These are phyloP conservation scores for Pseudocercospora pini-densiflorae DNA, from an alignment of 2,329 filamentous ascomycete genomes.

Conservation along the genomic window DNA sequence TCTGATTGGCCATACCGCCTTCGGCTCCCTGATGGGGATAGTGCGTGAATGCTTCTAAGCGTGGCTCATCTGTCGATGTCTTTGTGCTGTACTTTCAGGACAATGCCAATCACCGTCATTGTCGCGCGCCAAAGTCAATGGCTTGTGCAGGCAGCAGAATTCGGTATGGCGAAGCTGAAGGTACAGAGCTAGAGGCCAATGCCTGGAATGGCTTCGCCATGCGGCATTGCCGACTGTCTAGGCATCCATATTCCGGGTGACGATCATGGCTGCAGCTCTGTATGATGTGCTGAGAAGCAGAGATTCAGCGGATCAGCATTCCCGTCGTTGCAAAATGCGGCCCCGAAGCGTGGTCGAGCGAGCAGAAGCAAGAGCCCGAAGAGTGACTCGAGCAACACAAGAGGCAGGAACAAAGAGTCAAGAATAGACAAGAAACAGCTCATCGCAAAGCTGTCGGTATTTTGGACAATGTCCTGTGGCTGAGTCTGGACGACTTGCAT, in stretches of 20 bases:
- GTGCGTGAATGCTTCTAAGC: neutral
- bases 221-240: neutral
- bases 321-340: neutral
- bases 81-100: neutral
- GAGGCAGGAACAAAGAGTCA: neutral
- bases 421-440: neutral
- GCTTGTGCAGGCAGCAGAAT: neutral
- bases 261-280: neutral
- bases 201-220: neutral
- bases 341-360: neutral
- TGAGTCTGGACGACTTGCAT: neutral
- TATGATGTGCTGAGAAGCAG: neutral
- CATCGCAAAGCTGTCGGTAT: neutral
- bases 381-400: neutral
- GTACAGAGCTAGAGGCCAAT: neutral
- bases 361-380: neutral
- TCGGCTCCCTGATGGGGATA: neutral
- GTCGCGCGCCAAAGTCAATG: neutral
- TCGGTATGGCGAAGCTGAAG: neutral
- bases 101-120: neutral
- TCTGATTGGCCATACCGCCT: conserved; percentile 2
- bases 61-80: neutral
- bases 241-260: neutral
- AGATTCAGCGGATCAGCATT: neutral
- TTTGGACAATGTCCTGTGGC: too few relatives aligned